Evolutionary conservation across 2,329 filamentous ascomycete species (phyloP), one percentile per base, ranked within the genome.

Genomic region (Ophiosphaerella herpotricha): DNA sequence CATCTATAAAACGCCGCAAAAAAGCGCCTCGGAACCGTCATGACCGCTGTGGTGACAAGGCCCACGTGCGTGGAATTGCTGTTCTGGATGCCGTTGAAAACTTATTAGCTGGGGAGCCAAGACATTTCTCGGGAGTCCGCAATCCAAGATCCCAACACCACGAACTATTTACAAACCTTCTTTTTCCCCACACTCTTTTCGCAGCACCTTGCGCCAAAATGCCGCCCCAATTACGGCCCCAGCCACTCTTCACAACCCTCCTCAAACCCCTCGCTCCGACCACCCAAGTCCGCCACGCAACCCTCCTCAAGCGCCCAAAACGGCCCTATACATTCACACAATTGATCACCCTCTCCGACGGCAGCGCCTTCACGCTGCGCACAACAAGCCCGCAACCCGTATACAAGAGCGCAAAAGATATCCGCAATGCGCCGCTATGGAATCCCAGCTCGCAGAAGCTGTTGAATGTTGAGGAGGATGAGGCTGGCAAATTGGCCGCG

Each of bases 311-410:
- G 55, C 90, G 94, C 13, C 91, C 91, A n/a, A 89, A 91, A 68
- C 85, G 92, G 5, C 93, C 94, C 36, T 97, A 97, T 81, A 90
- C 88, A 61, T 97, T 97, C 81, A 97, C 93, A n/a, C 94, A 99
- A 77, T 84, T 99, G 53, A 82, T 99, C 61, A 92, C 91, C 46
- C 87, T 97, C 58, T 90, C 88, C 35, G 94, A 99, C 79, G 94
- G 94, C 63, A 89, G 85, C 67, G 89, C 92, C 52, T 97, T 85
- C 76, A 86, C 88, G 41, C 82, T 86, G 67, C 89, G 89, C 70
- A 92, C 90, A 21, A 91, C 89, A 9, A 90, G 85, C 9, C 90
- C 90, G 0, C 64, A 77, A 18, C 79, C 85, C 7, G 77, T 87
- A 51, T 85, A 86, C 74, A 78, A 79, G 58, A 80, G 77, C 44